Evolutionary conservation across 2,329 filamentous ascomycete species (phyloP).

Genomic region (Acrodontium crateriforme): DNA sequence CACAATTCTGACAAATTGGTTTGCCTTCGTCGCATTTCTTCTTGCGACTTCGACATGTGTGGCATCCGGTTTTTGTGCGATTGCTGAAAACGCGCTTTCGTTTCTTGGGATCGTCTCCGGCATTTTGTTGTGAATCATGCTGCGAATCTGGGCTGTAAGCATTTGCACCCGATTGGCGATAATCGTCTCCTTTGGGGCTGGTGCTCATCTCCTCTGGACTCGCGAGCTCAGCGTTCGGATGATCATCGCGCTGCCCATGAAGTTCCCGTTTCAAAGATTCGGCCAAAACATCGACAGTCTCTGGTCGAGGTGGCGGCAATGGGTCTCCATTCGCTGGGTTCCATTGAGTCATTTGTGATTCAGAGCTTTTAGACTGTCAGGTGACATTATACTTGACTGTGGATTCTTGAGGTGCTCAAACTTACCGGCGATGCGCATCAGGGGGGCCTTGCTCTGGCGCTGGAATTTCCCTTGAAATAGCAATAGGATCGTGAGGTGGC

Average conservation of each 20-base stretch:
- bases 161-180: constrained; percentile 21
- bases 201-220: constrained; percentile 12
- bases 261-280: constrained; percentile 39
- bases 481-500: too few species aligned
- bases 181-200: constrained; percentile 21
- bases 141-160: constrained; percentile 21
- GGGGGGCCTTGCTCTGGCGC: too few species aligned
- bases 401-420: too few species aligned
- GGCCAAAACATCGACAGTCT: constrained; percentile 29
- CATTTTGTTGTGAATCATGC: constrained; percentile 4
- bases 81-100: constrained; percentile 80
- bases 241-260: constrained; percentile 22
- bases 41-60: constrained; percentile 82
- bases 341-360: too few species aligned
- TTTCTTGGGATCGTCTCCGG: constrained; percentile 40
- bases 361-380: too few species aligned
- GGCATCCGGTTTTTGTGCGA: constrained; percentile 86
- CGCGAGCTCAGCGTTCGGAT: constrained; percentile 1
- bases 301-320: constrained; percentile 11
- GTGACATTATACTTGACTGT: too few species aligned
- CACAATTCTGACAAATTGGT: constrained; percentile 85
- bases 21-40: constrained; percentile 97
- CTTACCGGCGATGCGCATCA: too few species aligned
- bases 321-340: too few species aligned
- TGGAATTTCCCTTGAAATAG: too few species aligned